Base-by-base conservation (phyloP, 2,329 filamentous ascomycete genomes). In the Cladosporium halotolerans region DNA sequence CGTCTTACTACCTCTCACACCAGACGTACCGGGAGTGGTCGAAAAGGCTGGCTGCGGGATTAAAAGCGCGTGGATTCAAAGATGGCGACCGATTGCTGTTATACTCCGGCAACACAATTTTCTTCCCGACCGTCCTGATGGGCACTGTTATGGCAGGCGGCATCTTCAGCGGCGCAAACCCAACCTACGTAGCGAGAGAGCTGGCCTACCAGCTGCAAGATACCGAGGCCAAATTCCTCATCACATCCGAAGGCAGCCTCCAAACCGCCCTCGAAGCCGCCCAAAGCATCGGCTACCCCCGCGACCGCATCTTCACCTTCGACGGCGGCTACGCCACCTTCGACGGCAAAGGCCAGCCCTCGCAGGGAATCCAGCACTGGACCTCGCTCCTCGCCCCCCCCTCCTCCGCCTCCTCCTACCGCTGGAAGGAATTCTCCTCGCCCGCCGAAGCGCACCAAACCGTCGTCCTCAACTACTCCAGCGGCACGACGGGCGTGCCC, bases 81-180 rank as follows among this genome's bases (percentile, higher is more conserved):
- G 72, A 74, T 0, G 85, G 86, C 9, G 87, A 90, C 60, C 81
- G 86, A 2, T 81, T 92, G 4, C 72, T 92, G 44, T 71, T 92
- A 16, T 91, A 85, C 69, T 84, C 85, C 0, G 80, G 82, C 18
- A 92, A 91, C 69, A 84, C 79, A 59, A 68, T 92, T 11, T 88
- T 85, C 72, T 88, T 85, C 64, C 85, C 88, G 0, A 74, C 81
- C 0, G 73, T 88, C 1, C 81, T 91, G 51, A 76, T 89, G 68
- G 88, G 88, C 13, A 76, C 86, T 16, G 75, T 89, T 47, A 89
- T 89, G 81, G 86, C 88, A 0, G 86, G 86, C 3, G 86, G 86
- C 1, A 73, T 92, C 51, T 92, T 92, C 71, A 86, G 84, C 0
- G 88, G 86, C 23, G 85, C 85, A 1, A 89, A 89, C 56, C 85